A percentile compares a stretch with the other conserved stretches of the same genome.
These are phyloP conservation scores for Xylaria longipes DNA, from an alignment of 495 filamentous ascomycete species.

Conservation along the genomic window DNA sequence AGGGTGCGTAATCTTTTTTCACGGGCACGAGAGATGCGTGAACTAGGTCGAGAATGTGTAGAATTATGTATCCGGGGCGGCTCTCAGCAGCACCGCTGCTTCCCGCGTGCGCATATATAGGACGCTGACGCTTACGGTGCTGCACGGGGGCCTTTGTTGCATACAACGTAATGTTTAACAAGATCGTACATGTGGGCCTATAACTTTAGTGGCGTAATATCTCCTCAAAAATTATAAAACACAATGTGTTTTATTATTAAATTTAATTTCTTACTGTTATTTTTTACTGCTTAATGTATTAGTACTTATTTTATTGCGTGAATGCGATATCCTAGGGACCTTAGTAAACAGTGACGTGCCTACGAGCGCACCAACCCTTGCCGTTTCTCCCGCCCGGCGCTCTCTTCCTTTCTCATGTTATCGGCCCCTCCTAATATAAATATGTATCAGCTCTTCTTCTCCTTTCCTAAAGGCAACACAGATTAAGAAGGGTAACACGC, in stretches of 20 bases:
- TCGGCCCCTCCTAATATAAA: not conserved
- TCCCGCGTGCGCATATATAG: not conserved
- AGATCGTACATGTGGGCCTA: not conserved
- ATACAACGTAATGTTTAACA: not conserved
- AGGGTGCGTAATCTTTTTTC: conserved; percentile 17
- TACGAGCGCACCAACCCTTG: no score
- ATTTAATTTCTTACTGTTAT: no score
- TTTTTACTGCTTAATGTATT: not conserved
- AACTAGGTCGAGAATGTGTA: conserved; percentile 13
- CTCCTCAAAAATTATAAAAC: not conserved
- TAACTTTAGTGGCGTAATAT: not conserved
- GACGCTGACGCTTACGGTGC: not conserved
- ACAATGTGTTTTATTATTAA: no score
- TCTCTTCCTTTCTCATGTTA: no score
- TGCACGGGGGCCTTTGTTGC: not conserved
- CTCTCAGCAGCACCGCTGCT: not conserved
- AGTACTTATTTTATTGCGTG: no score
- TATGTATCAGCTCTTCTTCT: not conserved
- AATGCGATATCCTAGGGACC: no score
- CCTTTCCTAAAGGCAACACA: not conserved
- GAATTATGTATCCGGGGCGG: not conserved
- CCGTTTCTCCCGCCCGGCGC: no score
- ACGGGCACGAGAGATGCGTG: conserved; percentile 8
- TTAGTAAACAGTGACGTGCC: no score
- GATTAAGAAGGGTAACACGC: not conserved